A percentile compares a stretch with the other conserved stretches of the same genome.
Evolutionary conservation across 352 stramenopile genomes (phyloP).

Genomic region (Pythium aphanidermatum): DNA sequence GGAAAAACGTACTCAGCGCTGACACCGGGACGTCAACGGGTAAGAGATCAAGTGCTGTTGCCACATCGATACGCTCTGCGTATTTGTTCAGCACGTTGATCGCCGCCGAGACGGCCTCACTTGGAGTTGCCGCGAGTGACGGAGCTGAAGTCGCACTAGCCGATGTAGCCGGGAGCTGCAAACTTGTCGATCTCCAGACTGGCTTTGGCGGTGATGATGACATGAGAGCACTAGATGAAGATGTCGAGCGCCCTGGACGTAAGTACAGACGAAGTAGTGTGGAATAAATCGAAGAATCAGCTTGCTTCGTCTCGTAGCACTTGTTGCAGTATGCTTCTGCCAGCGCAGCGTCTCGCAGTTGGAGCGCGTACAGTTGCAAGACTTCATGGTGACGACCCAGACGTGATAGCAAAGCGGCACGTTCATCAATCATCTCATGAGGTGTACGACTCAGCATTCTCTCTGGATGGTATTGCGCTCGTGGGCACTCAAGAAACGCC

Average conservation of each 20-base stretch:
- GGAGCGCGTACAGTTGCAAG: slow-evolving; percentile 69
- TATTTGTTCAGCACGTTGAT: slow-evolving; percentile 81
- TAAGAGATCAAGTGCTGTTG: slow-evolving; percentile 67
- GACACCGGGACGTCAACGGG: slow-evolving; percentile 45
- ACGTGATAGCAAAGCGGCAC: slow-evolving; percentile 61
- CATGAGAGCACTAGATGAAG: slow-evolving; percentile 7
- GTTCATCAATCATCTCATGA: slow-evolving; percentile 74
- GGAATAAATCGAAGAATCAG: slow-evolving; percentile 79
- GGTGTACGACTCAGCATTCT: slow-evolving; percentile 74
- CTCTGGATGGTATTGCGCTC: slow-evolving; percentile 62
- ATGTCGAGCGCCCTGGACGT: slow-evolving; percentile 27
- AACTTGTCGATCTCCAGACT: slow-evolving; percentile 19
- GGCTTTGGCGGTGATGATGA: slow-evolving; percentile 25
- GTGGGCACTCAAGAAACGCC: slow-evolving; percentile 51
- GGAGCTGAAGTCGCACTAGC: background rate
- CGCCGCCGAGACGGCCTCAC: slow-evolving; percentile 52
- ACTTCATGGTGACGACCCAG: slow-evolving; percentile 78
- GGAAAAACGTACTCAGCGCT: slow-evolving; percentile 56
- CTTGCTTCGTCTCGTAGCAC: slow-evolving; percentile 67
- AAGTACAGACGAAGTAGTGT: slow-evolving; percentile 71
- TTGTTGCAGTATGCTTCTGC: slow-evolving; percentile 79
- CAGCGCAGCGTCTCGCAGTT: slow-evolving; percentile 63
- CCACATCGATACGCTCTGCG: slow-evolving; percentile 73
- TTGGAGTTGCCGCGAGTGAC: slow-evolving; percentile 25
- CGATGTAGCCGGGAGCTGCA: slow-evolving; percentile 4